phyloP scores from a whole-genome alignment of 2,329 filamentous ascomycete genomes.

The Monosporascus cannonballus region DNA sequence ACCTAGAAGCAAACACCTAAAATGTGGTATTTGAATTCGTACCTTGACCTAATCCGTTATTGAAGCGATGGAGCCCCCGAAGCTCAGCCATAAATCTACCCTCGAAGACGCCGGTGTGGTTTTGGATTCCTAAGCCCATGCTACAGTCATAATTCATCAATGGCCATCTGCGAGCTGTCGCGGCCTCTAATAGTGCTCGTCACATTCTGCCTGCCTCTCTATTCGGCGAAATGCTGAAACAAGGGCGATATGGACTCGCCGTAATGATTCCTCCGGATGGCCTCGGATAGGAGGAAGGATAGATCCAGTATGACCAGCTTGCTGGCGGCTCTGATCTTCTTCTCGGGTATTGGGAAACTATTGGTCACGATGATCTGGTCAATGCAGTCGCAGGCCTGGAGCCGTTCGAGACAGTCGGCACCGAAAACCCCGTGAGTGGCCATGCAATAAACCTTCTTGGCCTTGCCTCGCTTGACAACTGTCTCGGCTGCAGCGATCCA shows the following conservation, averaged over 20 bases:
- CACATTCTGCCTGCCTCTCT: conserved; percentile 19
- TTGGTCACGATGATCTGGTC: conserved; percentile 94
- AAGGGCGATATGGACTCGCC: conserved; percentile 73
- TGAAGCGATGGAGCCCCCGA: conserved; percentile 8
- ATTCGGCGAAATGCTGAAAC: conserved; percentile 62
- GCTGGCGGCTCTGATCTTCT: conserved; percentile 61
- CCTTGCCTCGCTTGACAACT: conserved; percentile 84
- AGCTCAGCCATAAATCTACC: conserved; percentile 5
- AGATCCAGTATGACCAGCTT: conserved; percentile 90
- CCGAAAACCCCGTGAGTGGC: conserved; percentile 95
- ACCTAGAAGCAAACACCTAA: conserved; percentile 16
- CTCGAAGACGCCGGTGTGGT: conserved; percentile 16
- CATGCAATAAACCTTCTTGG: conserved; percentile 95
- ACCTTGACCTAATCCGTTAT: conserved; percentile 16
- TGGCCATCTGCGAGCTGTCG: conserved; percentile 2
- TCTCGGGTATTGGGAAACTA: conserved; percentile 83
- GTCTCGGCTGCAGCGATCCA: conserved; percentile 98
- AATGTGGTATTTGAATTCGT: conserved; percentile 20
- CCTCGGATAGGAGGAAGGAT: conserved; percentile 81
- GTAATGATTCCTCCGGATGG: conserved; percentile 93
- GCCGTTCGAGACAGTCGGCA: conserved; percentile 78
- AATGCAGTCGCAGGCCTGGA: conserved; percentile 90
- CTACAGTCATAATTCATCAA: conserved; percentile 18
- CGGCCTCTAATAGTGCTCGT: conserved; percentile 14
- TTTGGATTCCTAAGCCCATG: conserved; percentile 13